Evolutionary conservation across 345 rosid genomes (phyloP).

Genomic region (Rhizophora mangle): DNA sequence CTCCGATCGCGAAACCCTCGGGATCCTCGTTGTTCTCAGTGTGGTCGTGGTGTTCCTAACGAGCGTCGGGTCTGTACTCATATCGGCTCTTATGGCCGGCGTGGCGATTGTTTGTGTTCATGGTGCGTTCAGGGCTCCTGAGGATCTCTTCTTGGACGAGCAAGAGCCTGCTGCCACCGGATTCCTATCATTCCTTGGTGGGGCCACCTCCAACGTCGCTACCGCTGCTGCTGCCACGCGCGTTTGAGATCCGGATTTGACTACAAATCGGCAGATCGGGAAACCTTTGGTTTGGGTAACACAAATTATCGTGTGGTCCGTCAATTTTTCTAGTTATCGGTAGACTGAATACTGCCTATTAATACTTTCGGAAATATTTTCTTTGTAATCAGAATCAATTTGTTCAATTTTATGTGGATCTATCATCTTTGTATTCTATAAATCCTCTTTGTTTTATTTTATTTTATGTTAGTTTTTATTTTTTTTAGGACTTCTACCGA

Average conservation of each 20-base stretch:
- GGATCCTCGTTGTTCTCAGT: constrained; percentile 50
- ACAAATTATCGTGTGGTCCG: neutral
- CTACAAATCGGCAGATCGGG: neutral
- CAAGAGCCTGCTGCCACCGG: constrained; percentile 64
- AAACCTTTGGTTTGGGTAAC: constrained; percentile 7
- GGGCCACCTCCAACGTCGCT: constrained; percentile 55
- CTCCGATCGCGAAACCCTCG: constrained; percentile 70
- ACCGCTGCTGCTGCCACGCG: constrained; percentile 52
- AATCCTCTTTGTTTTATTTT: neutral
- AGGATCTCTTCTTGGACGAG: constrained; percentile 75
- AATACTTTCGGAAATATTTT: neutral
- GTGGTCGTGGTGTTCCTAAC: constrained; percentile 65
- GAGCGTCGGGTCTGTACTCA: constrained; percentile 65
- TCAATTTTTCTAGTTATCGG: constrained; percentile 1
- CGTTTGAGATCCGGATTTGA: constrained; percentile 18
- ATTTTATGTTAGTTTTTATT: neutral
- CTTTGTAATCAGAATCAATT: neutral
- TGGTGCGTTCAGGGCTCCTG: constrained; percentile 66
- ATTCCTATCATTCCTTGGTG: constrained; percentile 71
- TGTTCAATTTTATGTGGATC: neutral
- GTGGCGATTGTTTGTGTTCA: constrained; percentile 63
- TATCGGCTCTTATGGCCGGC: constrained; percentile 67
- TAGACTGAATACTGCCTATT: neutral
- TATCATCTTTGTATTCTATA: neutral
- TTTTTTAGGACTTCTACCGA: neutral